phyloP scores from a whole-genome alignment of 768 basidiomycete genomes.

The Russula vinacea region DNA sequence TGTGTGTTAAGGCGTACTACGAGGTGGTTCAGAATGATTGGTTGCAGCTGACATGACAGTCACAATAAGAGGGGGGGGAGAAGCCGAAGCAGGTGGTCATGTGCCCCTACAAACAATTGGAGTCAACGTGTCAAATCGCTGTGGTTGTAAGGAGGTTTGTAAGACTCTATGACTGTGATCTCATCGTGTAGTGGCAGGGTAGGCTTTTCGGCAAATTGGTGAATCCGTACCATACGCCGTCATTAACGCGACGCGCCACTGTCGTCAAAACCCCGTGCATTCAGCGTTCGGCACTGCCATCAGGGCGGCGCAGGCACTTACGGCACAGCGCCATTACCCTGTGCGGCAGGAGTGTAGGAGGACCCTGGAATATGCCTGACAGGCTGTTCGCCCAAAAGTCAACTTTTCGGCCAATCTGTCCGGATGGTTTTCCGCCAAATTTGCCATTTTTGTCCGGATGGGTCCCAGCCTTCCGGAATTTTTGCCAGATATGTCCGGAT shows the following conservation, averaged over 20 bases:
- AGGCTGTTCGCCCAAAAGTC: no score
- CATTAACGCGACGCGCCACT: constrained; percentile 59
- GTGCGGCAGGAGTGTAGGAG: constrained; percentile 39
- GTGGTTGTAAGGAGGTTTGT: constrained; percentile 53
- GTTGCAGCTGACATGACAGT: constrained; percentile 49
- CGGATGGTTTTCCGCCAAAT: no score
- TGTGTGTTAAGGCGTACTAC: constrained; percentile 46
- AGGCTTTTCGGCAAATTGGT: background rate
- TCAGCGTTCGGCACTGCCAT: constrained; percentile 47
- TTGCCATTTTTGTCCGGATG: no score
- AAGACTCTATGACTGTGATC: constrained; percentile 52
- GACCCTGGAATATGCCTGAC: no score
- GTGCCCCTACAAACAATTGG: constrained; percentile 42
- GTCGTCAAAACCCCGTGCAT: constrained; percentile 50
- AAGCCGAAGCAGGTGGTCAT: constrained; percentile 59
- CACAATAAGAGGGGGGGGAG: constrained; percentile 42
- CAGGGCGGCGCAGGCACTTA: constrained; percentile 43
- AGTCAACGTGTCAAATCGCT: constrained; percentile 40
- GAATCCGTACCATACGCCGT: constrained; percentile 54
- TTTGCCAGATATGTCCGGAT: no score
- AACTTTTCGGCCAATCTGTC: no score
- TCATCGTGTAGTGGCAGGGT: constrained; percentile 4
- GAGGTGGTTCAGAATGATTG: constrained; percentile 43
- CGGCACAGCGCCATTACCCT: constrained; percentile 36
- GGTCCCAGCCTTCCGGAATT: no score